These are phyloP conservation scores for Cystofilobasidium ferigula DNA, from an alignment of 768 basidiomycete species.

Conservation along the genomic window DNA sequence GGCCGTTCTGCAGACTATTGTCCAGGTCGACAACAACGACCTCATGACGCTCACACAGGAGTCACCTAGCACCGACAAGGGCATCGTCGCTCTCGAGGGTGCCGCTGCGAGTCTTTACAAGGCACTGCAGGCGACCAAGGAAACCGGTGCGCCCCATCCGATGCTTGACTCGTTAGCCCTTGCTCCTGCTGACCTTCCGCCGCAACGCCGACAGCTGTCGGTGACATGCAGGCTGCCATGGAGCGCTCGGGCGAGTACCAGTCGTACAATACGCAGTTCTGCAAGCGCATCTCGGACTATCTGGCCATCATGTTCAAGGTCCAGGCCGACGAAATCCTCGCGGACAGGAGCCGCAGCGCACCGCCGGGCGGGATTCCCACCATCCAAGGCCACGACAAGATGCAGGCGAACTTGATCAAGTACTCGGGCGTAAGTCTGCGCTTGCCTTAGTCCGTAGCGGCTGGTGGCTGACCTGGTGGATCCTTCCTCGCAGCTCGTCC, in stretches of 20 bases:
- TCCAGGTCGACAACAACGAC: constrained; percentile 73
- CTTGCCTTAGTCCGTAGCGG: background rate
- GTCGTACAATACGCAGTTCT: constrained; percentile 82
- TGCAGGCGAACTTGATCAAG: constrained; percentile 73
- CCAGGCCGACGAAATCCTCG: constrained; percentile 51
- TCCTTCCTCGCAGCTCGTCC: constrained; percentile 45
- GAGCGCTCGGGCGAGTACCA: constrained; percentile 82
- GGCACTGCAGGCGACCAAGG: constrained; percentile 76
- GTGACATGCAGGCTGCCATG: constrained; percentile 96
- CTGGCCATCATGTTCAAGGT: constrained; percentile 78
- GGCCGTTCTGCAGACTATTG: constrained; percentile 58
- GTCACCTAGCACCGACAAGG: constrained; percentile 65
- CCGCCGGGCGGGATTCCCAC: constrained; percentile 33
- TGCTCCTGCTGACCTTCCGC: background rate
- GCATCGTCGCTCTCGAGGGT: constrained; percentile 67
- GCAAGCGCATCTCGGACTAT: constrained; percentile 81
- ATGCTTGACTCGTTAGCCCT: background rate
- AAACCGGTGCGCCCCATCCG: constrained; percentile 66
- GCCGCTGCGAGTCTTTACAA: constrained; percentile 86
- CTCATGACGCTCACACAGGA: constrained; percentile 73
- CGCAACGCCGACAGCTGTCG: constrained; percentile 24
- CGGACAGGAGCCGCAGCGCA: constrained; percentile 37
- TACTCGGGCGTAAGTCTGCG: constrained; percentile 53
- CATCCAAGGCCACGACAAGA: constrained; percentile 51
- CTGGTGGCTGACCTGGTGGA: no score